Percentiles rank a stretch among this genome's conserved stretches.
These are phyloP conservation scores for Lasiodiplodia sp. DNA, from an alignment of 2,329 filamentous ascomycete species.

Conservation along the genomic window DNA sequence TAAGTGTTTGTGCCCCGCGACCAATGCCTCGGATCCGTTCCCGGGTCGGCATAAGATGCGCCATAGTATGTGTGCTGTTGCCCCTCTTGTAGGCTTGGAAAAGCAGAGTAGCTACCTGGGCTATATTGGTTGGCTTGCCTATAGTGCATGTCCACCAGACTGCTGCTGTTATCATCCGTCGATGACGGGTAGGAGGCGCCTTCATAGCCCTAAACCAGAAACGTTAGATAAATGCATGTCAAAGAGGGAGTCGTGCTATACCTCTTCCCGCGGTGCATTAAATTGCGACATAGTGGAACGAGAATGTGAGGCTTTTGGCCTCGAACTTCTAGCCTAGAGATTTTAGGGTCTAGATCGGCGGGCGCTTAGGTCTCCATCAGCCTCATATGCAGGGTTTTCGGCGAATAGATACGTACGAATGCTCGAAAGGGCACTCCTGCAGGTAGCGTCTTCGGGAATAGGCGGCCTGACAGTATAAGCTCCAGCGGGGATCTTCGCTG, in stretches of 20 bases:
- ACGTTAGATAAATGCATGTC: constrained; percentile 5
- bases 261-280: not conserved
- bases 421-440: not conserved
- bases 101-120: not conserved
- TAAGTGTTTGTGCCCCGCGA: not conserved
- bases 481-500: not conserved
- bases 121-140: not conserved
- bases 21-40: not conserved
- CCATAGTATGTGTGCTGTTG: not conserved
- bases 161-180: not conserved
- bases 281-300: not conserved
- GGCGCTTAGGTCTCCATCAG: not conserved
- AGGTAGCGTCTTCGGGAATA: not conserved
- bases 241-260: not conserved
- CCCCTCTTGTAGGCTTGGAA: not conserved
- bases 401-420: not conserved
- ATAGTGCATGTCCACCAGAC: not conserved
- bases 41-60: not conserved
- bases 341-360: not conserved
- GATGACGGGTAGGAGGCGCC: not conserved
- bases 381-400: not conserved
- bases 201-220: not conserved
- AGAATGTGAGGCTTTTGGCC: not conserved
- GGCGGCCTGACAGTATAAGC: not conserved
- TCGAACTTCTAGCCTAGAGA: not conserved